Evolutionary conservation across 768 basidiomycete genomes (phyloP), one percentile per base, ranked within the genome.

Genomic region (Tulasnella sp.): DNA sequence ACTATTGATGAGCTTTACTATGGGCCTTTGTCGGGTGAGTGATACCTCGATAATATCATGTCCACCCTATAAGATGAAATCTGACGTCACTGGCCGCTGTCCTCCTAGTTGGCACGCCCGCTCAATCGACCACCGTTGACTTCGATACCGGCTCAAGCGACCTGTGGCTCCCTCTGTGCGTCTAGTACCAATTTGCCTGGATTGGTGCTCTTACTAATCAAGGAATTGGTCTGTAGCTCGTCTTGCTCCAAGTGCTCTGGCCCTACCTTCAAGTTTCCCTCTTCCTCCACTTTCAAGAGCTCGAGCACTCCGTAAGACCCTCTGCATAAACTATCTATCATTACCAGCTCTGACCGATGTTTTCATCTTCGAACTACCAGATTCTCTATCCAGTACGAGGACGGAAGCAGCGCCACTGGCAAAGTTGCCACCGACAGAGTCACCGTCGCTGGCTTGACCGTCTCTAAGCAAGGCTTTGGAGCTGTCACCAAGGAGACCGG

Each of bases 381-480:
- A 9, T 68, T 68, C 37, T 68, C 67, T 5, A 68, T 68, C 37
- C n/a, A 35, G 22, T 68, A 68, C 37, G 37, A 68, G 40, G 67
- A 68, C 40, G 67, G 67, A 6, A 40, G 67, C 32, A 42, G 67
- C 67, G 67, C 37, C 19, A 68, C 29, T 8, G 67, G 67, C 32
- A 68, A 40, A 22, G 67, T 68, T 12, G 67, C 67, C 17, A 77
- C 74, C 17, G 87, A 88, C 74, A 82, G 77, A 0, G 85, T 88
- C 5, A 77, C 78, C 41, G 76, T 87, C 26, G 84, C 78, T 5
- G 83, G 83, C 1, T 62, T 87, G 17, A 81, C 81, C 76, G 84
- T 82, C 8, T 75, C 74, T 4, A 76, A 76, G 41, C 86, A 86
- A 76, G 79, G 78, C 2, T 75, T 87, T 14, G 84, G 84, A 14